phyloP scores from a whole-genome alignment of 306 rosid genomes.

The Prunus fruticosa region DNA sequence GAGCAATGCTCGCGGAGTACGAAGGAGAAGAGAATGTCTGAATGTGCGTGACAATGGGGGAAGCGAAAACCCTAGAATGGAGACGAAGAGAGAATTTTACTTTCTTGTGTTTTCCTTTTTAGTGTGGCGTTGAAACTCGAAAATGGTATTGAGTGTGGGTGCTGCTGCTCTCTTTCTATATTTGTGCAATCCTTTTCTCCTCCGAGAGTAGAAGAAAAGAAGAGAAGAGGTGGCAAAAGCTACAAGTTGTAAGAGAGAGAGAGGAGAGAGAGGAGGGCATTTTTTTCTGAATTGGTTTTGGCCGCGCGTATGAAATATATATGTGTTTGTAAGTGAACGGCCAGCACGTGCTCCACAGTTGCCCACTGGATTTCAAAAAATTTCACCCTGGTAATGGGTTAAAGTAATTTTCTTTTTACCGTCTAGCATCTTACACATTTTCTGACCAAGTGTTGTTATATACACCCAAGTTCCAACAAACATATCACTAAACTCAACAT shows the following conservation, averaged over 20 bases:
- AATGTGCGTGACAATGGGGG: constrained; percentile 15
- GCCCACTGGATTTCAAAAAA: neutral
- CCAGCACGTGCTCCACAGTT: neutral
- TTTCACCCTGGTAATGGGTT: neutral
- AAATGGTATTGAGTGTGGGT: neutral
- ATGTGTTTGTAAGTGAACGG: neutral
- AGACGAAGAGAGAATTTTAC: constrained; percentile 12
- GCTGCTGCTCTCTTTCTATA: neutral
- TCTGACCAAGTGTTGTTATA: no score
- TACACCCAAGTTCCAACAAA: no score
- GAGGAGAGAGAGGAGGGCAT: neutral
- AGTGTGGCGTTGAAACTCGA: neutral
- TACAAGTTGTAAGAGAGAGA: neutral
- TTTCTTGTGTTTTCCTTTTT: neutral
- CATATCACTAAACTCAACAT: no score
- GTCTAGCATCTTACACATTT: no score
- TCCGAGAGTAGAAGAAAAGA: neutral
- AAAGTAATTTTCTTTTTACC: neutral
- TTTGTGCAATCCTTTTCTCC: neutral
- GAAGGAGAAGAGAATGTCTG: neutral
- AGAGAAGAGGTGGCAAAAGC: constrained; percentile 25
- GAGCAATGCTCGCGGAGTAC: neutral
- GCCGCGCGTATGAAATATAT: constrained; percentile 8
- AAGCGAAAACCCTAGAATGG: constrained; percentile 28
- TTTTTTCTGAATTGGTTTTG: constrained; percentile 10